Evolutionary conservation across 805 yeast species (phyloP).

Genomic region (Diddensiella caesifluorescens): DNA sequence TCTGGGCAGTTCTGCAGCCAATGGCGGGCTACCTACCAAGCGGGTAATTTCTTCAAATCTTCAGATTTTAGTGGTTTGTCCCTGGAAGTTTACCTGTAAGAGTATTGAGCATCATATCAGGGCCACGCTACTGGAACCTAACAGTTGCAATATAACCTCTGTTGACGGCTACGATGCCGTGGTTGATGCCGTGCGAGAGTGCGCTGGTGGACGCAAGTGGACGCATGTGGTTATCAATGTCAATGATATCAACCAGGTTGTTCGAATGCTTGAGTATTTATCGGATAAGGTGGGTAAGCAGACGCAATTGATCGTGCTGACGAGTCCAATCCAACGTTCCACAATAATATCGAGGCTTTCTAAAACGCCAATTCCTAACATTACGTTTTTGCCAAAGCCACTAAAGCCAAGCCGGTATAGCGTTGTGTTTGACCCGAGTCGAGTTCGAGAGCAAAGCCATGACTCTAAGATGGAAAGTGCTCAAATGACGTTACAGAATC

Average conservation of each 20-base stretch:
- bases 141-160: slow-evolving; percentile 16
- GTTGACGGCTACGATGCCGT: slow-evolving; percentile 11
- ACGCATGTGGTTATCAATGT: slow-evolving; percentile 30
- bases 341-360: slow-evolving; percentile 2
- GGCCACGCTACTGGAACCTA: slow-evolving; percentile 23
- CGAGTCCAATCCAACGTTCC: slow-evolving; percentile 22
- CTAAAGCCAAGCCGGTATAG: slow-evolving; percentile 24
- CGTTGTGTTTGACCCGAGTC: slow-evolving; percentile 24
- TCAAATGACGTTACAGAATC: slow-evolving; percentile 17
- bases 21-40: slow-evolving; percentile 3
- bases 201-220: slow-evolving; percentile 14
- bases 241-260: slow-evolving; percentile 19
- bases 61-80: slow-evolving; percentile 27
- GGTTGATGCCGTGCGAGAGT: slow-evolving; percentile 1
- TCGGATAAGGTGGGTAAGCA: neutral
- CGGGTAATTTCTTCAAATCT: slow-evolving; percentile 9
- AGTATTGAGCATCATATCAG: slow-evolving; percentile 29
- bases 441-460: slow-evolving; percentile 19
- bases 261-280: slow-evolving; percentile 15
- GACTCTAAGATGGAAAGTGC: slow-evolving; percentile 24
- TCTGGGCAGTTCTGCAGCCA: neutral
- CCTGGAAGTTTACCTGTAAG: slow-evolving; percentile 23
- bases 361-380: slow-evolving; percentile 5
- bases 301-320: slow-evolving; percentile 14
- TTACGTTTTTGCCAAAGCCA: slow-evolving; percentile 23